Evolutionary conservation across 2,329 filamentous ascomycete species (phyloP).

Genomic region (Karstenula rhodostoma): DNA sequence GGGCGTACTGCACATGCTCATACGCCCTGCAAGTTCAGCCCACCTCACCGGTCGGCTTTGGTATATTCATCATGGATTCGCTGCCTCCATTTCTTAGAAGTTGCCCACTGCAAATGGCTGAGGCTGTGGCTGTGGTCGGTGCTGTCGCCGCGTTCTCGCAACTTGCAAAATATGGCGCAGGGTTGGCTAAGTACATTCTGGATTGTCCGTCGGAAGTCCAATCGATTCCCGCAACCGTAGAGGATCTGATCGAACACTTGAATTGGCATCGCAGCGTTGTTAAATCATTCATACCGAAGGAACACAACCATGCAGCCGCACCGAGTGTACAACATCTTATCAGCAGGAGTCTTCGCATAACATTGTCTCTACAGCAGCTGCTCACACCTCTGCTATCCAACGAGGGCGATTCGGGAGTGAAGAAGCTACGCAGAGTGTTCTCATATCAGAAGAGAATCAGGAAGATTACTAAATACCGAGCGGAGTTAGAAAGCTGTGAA

Average conservation of each 20-base stretch:
- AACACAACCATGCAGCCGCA: not conserved
- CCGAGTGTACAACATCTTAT: not conserved
- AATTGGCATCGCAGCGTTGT: conserved; percentile 1
- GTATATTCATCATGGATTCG: not conserved
- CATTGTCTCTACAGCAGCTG: conserved; percentile 1
- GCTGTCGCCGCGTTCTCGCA: not conserved
- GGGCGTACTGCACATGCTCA: not conserved
- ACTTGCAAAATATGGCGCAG: conserved; percentile 6
- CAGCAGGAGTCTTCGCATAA: not conserved
- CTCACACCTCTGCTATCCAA: not conserved
- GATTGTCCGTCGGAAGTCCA: not conserved
- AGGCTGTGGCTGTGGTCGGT: not conserved
- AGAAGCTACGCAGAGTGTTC: not conserved
- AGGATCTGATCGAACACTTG: not conserved
- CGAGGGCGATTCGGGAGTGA: not conserved
- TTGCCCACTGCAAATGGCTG: not conserved
- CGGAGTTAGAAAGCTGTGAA: conserved; percentile 6
- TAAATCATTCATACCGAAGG: not conserved
- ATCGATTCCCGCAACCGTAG: not conserved
- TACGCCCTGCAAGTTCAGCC: not conserved
- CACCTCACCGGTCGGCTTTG: not conserved
- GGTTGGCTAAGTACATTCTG: not conserved
- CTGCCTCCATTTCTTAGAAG: not conserved
- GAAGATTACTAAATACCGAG: not conserved
- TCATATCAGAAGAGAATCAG: not conserved